A percentile compares a stretch with the other conserved stretches of the same genome.
Conservation (phyloP, 2,329 filamentous ascomycete genomes). For the Bipolaris cookei region DNA sequence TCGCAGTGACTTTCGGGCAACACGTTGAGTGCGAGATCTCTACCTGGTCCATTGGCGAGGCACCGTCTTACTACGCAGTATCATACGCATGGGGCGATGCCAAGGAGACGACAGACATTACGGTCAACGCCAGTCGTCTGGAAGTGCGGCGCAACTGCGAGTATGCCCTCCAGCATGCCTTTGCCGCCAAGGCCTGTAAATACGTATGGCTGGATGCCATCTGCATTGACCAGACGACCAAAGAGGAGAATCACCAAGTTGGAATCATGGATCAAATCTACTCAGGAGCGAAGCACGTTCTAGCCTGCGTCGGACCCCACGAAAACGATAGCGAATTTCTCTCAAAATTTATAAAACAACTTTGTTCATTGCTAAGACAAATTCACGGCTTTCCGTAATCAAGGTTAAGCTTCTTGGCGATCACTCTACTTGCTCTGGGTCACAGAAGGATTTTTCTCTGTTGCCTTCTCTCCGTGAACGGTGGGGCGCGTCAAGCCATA, state of each 20-base stretch:
- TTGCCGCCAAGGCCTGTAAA: background rate
- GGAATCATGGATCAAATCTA: conserved; percentile 2
- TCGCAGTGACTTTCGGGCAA: background rate
- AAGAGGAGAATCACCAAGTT: conserved; percentile 3
- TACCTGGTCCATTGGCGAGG: background rate
- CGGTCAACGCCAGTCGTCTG: background rate
- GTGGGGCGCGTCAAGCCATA: background rate
- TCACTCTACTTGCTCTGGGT: no score
- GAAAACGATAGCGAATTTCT: background rate
- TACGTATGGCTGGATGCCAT: conserved; percentile 6
- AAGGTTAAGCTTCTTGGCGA: no score
- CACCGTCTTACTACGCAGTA: conserved; percentile 5
- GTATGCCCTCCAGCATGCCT: conserved; percentile 7
- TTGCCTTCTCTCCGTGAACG: background rate
- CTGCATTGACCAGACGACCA: background rate
- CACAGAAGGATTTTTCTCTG: background rate
- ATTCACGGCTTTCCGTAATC: no score
- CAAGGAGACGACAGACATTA: background rate
- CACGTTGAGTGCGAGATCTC: conserved; percentile 5
- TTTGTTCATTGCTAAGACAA: background rate
- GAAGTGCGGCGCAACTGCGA: background rate
- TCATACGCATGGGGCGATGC: conserved; percentile 4
- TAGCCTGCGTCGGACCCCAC: background rate
- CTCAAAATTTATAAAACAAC: accelerated
- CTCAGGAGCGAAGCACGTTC: background rate